These are phyloP conservation scores for Pythium graminicola DNA, from an alignment of 352 stramenopile genomes.

Conservation along the genomic window DNA sequence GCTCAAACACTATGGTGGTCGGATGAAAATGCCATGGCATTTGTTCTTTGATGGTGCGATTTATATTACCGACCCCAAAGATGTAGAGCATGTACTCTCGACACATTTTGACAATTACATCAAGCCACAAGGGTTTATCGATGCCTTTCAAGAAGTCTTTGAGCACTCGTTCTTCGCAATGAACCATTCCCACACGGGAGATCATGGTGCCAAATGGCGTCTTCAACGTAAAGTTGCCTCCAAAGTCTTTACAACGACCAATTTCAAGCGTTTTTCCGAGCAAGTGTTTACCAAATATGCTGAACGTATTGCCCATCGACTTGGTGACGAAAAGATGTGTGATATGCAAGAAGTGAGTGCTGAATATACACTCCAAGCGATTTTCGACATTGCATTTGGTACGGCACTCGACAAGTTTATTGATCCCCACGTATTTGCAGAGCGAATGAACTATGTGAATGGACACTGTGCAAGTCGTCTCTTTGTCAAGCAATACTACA, in stretches of 20 bases:
- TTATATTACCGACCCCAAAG: slow-evolving; percentile 50
- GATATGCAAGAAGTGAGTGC: slow-evolving; percentile 52
- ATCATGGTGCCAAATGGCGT: slow-evolving; percentile 55
- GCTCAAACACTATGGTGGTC: slow-evolving; percentile 34
- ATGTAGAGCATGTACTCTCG: slow-evolving; percentile 60
- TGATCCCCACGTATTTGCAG: slow-evolving; percentile 30
- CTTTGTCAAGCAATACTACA: slow-evolving; percentile 66
- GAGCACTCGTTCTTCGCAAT: slow-evolving; percentile 66
- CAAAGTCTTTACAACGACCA: slow-evolving; percentile 78
- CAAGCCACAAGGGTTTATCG: slow-evolving; percentile 62
- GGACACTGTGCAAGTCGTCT: slow-evolving; percentile 45
- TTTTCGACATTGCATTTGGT: slow-evolving; percentile 59
- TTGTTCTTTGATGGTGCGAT: slow-evolving; percentile 59
- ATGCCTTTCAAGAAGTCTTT: slow-evolving; percentile 61
- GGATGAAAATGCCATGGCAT: slow-evolving; percentile 64
- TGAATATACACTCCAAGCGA: slow-evolving; percentile 45
- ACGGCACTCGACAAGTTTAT: slow-evolving; percentile 29
- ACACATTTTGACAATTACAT: slow-evolving; percentile 69
- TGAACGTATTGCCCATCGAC: slow-evolving; percentile 5
- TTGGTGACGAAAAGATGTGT: slow-evolving; percentile 15
- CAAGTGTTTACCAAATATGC: slow-evolving; percentile 45
- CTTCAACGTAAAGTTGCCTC: slow-evolving; percentile 78
- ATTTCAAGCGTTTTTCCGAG: slow-evolving; percentile 44
- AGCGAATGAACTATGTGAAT: slow-evolving; percentile 50
- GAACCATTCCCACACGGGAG: slow-evolving; percentile 47